phyloP scores from a whole-genome alignment of 2,329 filamentous ascomycete genomes.

The Paramyrothecium roridum region DNA sequence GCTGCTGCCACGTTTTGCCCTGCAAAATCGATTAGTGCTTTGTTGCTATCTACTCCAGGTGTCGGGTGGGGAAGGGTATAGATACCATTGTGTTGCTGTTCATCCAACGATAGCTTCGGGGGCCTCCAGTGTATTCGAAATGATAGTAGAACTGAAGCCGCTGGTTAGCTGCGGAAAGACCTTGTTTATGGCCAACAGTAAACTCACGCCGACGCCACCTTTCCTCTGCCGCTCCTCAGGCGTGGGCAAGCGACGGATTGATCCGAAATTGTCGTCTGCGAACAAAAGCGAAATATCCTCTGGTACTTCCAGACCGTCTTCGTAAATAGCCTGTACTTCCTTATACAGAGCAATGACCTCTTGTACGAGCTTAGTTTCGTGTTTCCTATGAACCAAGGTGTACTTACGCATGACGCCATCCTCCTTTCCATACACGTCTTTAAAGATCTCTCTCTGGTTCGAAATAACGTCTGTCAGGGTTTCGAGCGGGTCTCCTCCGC shows the following conservation, averaged over 20 bases:
- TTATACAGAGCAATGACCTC: slow-evolving; percentile 63
- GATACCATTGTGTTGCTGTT: slow-evolving; percentile 53
- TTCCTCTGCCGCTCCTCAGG: slow-evolving; percentile 47
- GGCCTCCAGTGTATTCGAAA: slow-evolving; percentile 32
- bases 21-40: slow-evolving; percentile 7
- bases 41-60: slow-evolving; percentile 4
- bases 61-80: slow-evolving; percentile 2
- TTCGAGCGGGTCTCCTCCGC: slow-evolving; percentile 45
- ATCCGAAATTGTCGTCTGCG: slow-evolving; percentile 60
- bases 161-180: not conserved
- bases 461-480: slow-evolving; percentile 52
- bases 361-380: slow-evolving; percentile 10
- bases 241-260: slow-evolving; percentile 52
- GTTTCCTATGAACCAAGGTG: slow-evolving; percentile 10
- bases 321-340: slow-evolving; percentile 58
- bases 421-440: slow-evolving; percentile 43
- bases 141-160: slow-evolving; percentile 43
- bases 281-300: slow-evolving; percentile 59
- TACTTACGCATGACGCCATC: slow-evolving; percentile 37
- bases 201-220: slow-evolving; percentile 51
- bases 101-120: slow-evolving; percentile 40
- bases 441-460: slow-evolving; percentile 48
- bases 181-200: slow-evolving; percentile 13
- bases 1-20: slow-evolving; percentile 42
- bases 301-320: slow-evolving; percentile 48